phyloP scores from a whole-genome alignment of 139 green algal genomes.

The Pycnococcus provasolii region DNA sequence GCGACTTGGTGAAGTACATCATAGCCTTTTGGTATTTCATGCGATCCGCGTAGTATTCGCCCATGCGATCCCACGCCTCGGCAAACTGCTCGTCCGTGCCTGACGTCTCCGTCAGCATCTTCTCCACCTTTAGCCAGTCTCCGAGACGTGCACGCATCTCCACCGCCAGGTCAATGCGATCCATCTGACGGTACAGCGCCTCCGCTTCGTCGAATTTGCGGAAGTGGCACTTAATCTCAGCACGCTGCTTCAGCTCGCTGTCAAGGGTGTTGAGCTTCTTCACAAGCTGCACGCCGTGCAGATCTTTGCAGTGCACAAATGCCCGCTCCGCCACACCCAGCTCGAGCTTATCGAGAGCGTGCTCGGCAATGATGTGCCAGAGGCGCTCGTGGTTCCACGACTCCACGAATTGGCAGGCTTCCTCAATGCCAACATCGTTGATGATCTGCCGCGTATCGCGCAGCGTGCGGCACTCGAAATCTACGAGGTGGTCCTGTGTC shows the following conservation, averaged over 20 bases:
- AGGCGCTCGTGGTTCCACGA: slow-evolving; percentile 52
- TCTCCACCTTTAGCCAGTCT: slow-evolving; percentile 58
- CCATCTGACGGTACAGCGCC: slow-evolving; percentile 55
- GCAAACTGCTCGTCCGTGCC: slow-evolving; percentile 49
- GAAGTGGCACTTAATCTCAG: slow-evolving; percentile 50
- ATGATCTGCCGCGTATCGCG: slow-evolving; percentile 54
- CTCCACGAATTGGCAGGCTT: slow-evolving; percentile 56
- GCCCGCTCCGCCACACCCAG: slow-evolving; percentile 61
- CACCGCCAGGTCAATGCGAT: slow-evolving; percentile 59
- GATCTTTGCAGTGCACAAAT: slow-evolving; percentile 47
- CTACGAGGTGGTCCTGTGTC: slow-evolving; percentile 39
- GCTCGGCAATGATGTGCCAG: slow-evolving; percentile 65
- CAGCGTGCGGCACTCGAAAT: slow-evolving; percentile 53
- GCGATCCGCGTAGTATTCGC: slow-evolving; percentile 63
- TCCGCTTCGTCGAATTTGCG: slow-evolving; percentile 70
- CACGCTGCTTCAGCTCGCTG: slow-evolving; percentile 51
- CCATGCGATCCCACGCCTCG: slow-evolving; percentile 58
- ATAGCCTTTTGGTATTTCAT: slow-evolving; percentile 62
- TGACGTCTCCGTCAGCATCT: slow-evolving; percentile 38
- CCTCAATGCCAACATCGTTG: slow-evolving; percentile 31
- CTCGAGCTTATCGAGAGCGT: slow-evolving; percentile 52
- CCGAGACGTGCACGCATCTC: slow-evolving; percentile 60
- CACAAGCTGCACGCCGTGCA: slow-evolving; percentile 54
- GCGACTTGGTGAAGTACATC: slow-evolving; percentile 57
- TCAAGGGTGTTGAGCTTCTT: slow-evolving; percentile 56